Base-by-base conservation (phyloP, 1,284 basidiomycete genomes). In the Pisolithus thermaeus region DNA sequence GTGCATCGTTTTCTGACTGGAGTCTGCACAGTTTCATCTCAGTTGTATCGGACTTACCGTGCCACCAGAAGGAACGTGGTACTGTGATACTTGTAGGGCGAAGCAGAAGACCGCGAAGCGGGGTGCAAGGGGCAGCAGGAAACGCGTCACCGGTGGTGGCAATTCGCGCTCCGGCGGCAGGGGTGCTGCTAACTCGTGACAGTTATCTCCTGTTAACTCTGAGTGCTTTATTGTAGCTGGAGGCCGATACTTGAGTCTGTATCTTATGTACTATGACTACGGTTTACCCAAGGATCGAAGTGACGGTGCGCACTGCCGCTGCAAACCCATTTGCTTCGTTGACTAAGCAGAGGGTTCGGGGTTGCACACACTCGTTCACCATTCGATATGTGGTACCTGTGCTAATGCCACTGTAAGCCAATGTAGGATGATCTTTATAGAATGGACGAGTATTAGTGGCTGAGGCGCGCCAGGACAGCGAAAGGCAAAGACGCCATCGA, bases 11-110 rank as follows among this genome's bases (percentile, higher is more conserved):
- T 16, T 57, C 44, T 35, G n/a, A 36, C 39, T 50, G 32, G 12
- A 52, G 56, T 38, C 44, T 36, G 30, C n/a, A 22, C 64, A 94
- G 92, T 96, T 92, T 77, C 92, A 96, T 68, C 74, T 95, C 46
- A 73, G 72, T 4, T 96, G 92, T 65, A 79, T 93, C 43, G 83
- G 84, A 1, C 77, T 96, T 49, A 74, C 78, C 16, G 77, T 77
- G 11, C 78, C 84, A 9, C 92, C 92, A 0, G 77, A 84, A 9
- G 91, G 90, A 1, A 76, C 76, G 22, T 96, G 93, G 92, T 89
- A 80, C 64, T 96, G 92, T 65, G 83, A 88, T 4, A 70, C 76
- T 38, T 86, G 88, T 64, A 73, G 68, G 49, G 69, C 65, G 18
- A 83, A 79, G 62, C 77, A 78, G 58, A 73, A 58, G 51, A 69